Percentiles rank a stretch among this genome's conserved stretches.
These are phyloP conservation scores for Aspergillus biplanus DNA, from an alignment of 495 filamentous ascomycete species.

Conservation along the genomic window DNA sequence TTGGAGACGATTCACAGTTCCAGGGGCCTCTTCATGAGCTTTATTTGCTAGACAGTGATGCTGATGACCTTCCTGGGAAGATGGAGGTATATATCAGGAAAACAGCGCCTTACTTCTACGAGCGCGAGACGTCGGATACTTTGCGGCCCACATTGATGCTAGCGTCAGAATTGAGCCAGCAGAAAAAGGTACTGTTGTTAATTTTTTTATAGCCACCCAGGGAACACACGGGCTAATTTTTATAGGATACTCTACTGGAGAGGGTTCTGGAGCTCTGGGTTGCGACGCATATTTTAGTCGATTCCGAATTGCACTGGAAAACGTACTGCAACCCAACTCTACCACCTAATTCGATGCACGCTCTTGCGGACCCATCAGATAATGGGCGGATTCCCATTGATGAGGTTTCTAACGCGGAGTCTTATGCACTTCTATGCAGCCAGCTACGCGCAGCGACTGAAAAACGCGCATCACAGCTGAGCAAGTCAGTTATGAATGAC, in stretches of 20 bases:
- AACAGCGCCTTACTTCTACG: conserved; percentile 62
- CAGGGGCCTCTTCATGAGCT: conserved; percentile 48
- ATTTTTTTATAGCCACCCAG: conserved; percentile 1
- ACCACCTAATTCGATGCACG: conserved; percentile 46
- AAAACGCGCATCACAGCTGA: conserved; percentile 66
- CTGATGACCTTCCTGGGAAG: conserved; percentile 67
- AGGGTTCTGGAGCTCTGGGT: conserved; percentile 77
- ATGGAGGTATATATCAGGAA: conserved; percentile 73
- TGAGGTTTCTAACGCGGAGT: conserved; percentile 46
- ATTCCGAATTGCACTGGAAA: conserved; percentile 68
- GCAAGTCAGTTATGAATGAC: conserved; percentile 71
- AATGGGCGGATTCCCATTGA: conserved; percentile 51
- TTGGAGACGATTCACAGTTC: conserved; percentile 49
- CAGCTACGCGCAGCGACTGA: conserved; percentile 78
- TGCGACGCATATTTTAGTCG: conserved; percentile 71
- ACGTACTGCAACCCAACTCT: conserved; percentile 57
- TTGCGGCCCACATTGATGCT: conserved; percentile 67
- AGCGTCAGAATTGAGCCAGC: conserved; percentile 56
- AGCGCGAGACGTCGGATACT: conserved; percentile 67
- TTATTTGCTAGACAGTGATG: conserved; percentile 66
- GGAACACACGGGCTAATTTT: not conserved
- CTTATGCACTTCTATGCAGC: conserved; percentile 59
- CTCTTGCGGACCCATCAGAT: conserved; percentile 44
- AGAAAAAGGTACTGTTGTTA: conserved; percentile 51
- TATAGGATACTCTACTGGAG: conserved; percentile 62